Percentiles rank a stretch among this genome's conserved stretches.
These are phyloP conservation scores for Chaetomium fimeti DNA, from an alignment of 495 filamentous ascomycete species.

Conservation along the genomic window DNA sequence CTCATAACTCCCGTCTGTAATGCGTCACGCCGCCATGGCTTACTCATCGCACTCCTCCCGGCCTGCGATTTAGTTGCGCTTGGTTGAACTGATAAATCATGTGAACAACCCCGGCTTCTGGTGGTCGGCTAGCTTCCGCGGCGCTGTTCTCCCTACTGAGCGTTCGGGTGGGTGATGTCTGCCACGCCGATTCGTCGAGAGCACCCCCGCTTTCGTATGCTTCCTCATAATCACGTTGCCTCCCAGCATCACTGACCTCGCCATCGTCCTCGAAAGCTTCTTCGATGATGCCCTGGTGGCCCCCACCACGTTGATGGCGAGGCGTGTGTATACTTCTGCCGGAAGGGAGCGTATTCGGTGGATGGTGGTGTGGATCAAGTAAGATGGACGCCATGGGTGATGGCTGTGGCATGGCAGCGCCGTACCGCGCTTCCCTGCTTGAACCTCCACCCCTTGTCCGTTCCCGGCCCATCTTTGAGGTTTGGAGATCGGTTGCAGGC, in stretches of 20 bases:
- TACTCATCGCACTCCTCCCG: constrained; percentile 42
- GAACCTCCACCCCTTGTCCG: constrained; percentile 36
- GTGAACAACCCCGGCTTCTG: constrained; percentile 70
- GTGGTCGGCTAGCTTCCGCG: constrained; percentile 32
- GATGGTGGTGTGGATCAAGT: constrained; percentile 85
- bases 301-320: constrained; percentile 42
- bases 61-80: constrained; percentile 62
- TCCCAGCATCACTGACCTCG: constrained; percentile 65
- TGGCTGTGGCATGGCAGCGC: constrained; percentile 39
- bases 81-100: constrained; percentile 90
- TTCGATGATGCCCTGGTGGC: constrained; percentile 49
- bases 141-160: constrained; percentile 46
- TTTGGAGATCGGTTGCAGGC: constrained; percentile 54
- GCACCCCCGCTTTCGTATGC: constrained; percentile 51
- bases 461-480: constrained; percentile 50
- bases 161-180: constrained; percentile 44
- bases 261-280: constrained; percentile 49
- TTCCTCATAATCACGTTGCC: constrained; percentile 69
- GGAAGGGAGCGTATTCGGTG: constrained; percentile 38
- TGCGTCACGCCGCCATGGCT: not conserved
- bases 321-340: constrained; percentile 27
- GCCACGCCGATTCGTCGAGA: constrained; percentile 55
- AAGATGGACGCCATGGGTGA: constrained; percentile 71
- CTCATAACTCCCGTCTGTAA: not conserved
- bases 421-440: constrained; percentile 35